Base-by-base conservation (phyloP, 2,329 filamentous ascomycete genomes). In the Coniochaeta ligniaria region DNA sequence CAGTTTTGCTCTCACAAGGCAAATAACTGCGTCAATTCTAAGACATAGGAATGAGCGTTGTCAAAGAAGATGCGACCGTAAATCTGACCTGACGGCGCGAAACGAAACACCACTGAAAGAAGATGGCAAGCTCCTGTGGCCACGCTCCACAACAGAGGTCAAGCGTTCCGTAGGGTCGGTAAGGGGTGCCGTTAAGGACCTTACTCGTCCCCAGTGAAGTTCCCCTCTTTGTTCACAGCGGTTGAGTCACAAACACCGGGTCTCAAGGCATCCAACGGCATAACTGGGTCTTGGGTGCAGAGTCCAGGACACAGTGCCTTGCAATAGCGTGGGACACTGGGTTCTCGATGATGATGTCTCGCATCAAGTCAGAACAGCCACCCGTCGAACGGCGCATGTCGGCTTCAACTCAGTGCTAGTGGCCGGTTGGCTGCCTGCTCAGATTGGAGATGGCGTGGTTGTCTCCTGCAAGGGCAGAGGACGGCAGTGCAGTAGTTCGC, bases 91-190 rank as follows among this genome's bases (percentile, higher is more conserved):
- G 8, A 20, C 31, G 38, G 56, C 56, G 56, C 56, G 56, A 26
- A 33, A 58, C 56, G 56, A 58, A 58, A 58, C 56, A 45, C 56
- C 56, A 58, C 24, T 28, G 26, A 22, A 57, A 57, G 47, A 52
- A 26, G 2, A 52, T 2, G n/a, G 22, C 26, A 31, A 47, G 22
- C 22, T 52, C 24, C 47, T 28, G 24, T 17, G 47, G 22, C 20
- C 47, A 26, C 20, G 45, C 8, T 26, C 45, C 45, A 26, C 41
- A 22, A 20, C 43, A 47, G 43, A 24, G 22, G 35, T 36, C 35
- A 47, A 47, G 3, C 11, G 43, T 26, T 26, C 43, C 43, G n/a
- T 47, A 6, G 43, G 43, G 26, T 47, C 20, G 43, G 43, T 47
- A 52, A 28, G 47, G 47, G 24, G 47, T 52, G 47, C 26, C 24